Evolutionary conservation across 345 rosid genomes (phyloP), one percentile per base, ranked within the genome.

Genomic region (Camelina sativa): DNA sequence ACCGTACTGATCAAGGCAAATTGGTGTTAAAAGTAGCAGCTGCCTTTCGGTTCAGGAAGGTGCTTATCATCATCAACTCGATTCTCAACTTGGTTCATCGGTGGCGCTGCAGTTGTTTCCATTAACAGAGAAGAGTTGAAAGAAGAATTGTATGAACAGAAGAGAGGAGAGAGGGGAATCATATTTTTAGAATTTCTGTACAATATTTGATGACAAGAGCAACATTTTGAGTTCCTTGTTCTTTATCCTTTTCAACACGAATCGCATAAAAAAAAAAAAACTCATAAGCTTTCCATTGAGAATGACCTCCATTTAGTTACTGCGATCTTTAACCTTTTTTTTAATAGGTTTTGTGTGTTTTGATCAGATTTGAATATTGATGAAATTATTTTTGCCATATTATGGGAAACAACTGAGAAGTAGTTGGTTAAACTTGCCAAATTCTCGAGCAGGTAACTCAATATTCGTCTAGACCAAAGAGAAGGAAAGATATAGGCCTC

Each of bases 1-100:
- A 79, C 99, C 99, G 7, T 95, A 95, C 84, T 92, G 82, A 79
- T 77, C n/a, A 7, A 67, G 37, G 65, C 30, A 12, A 53, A 11
- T 43, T 25, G 41, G 59, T 53, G 41, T 37, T 22, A 40, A 62
- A 62, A 69, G 79, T 69, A 62, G 79, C 65, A n/a, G 70, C 70
- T 62, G 51, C 43, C 48, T 34, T 46, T 76, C 4, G 17, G 51
- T 51, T 75, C 61, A 28, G 56, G 55, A 53, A 76, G 57, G 57
- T 50, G 43, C 9, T 38, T 9, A 43, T 76, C 64, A 68, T 52
- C 46, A 67, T 8, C 53, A 8, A 23, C 37, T 22, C n/a, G 56
- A 23, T 67, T 75, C 9, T 8, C 53, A 8, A 23, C 28, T 22
- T 11, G 40, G 17, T 67, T 75, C 9, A 25, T 75, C 25, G 12